Evolutionary conservation across 352 stramenopile genomes (phyloP).

Genomic region (Pilasporangium apinafurcum): DNA sequence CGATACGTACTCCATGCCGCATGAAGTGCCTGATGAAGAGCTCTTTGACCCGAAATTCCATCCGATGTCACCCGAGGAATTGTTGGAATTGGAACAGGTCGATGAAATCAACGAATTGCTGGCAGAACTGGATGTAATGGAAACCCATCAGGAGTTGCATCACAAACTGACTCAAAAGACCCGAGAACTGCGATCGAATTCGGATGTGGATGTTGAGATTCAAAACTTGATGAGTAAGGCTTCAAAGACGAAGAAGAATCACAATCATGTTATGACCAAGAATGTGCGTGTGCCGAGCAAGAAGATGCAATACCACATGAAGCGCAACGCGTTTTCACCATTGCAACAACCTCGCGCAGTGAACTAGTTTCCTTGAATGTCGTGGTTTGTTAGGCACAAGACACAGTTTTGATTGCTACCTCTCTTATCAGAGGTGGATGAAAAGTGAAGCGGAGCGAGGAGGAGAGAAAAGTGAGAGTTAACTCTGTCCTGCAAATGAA

Average conservation of each 20-base stretch:
- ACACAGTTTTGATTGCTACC: too few species aligned
- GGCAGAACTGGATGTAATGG: constrained; percentile 71
- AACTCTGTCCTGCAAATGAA: too few species aligned
- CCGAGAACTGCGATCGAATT: constrained; percentile 41
- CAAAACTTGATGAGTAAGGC: constrained; percentile 50
- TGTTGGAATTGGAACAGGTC: constrained; percentile 67
- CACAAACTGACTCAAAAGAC: constrained; percentile 48
- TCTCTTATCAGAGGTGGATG: too few species aligned
- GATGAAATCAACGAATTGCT: constrained; percentile 78
- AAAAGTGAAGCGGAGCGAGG: too few species aligned
- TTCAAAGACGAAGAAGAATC: constrained; percentile 25
- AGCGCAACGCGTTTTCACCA: constrained; percentile 38
- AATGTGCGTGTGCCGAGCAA: constrained; percentile 25
- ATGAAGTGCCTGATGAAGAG: constrained; percentile 70
- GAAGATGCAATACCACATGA: constrained; percentile 25
- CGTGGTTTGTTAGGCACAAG: too few species aligned
- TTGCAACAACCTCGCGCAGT: constrained; percentile 67
- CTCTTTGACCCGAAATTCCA: constrained; percentile 66
- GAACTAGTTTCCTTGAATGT: too few species aligned
- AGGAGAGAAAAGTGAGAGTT: too few species aligned
- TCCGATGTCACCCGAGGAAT: constrained; percentile 48
- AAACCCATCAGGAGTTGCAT: constrained; percentile 70
- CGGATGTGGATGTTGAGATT: constrained; percentile 53
- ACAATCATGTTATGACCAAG: constrained; percentile 24
- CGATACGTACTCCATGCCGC: constrained; percentile 34